A percentile compares a stretch with the other conserved stretches of the same genome.
phyloP scores from a whole-genome alignment of 2,329 filamentous ascomycete genomes.

The Canariomyces notabilis region DNA sequence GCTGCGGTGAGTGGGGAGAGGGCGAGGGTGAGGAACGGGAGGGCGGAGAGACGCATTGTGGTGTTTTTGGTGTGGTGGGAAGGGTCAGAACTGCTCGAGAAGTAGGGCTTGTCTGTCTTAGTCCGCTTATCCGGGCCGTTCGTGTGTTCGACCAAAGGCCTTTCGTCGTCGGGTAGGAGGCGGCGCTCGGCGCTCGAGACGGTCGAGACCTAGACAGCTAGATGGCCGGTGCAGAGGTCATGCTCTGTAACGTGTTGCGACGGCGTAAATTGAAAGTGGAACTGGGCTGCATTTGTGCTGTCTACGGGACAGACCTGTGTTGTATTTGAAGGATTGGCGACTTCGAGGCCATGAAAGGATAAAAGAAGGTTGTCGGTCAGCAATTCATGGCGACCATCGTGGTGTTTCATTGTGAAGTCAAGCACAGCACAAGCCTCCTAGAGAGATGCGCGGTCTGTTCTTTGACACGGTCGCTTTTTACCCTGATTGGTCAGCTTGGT shows the following conservation, averaged over 20 bases:
- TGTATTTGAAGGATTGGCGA: neutral
- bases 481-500: conserved; percentile 14
- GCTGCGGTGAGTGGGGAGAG: conserved; percentile 9
- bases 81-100: neutral
- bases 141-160: too few relatives aligned
- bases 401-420: neutral
- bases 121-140: too few relatives aligned
- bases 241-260: neutral
- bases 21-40: neutral
- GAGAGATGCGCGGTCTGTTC: neutral
- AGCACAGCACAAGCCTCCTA: neutral
- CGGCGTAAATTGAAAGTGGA: neutral
- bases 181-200: neutral
- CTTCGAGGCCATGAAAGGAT: neutral
- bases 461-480: conserved; percentile 19
- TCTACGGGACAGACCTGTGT: neutral
- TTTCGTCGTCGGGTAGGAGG: neutral
- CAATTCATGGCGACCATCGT: neutral
- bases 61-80: conserved; percentile 1
- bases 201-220: neutral
- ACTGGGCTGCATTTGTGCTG: neutral
- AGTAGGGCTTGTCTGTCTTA: neutral
- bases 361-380: neutral
- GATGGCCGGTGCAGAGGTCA: neutral
- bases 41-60: conserved; percentile 10